Conservation (phyloP, 1,139 yeast species). For the Candida sojae region DNA sequence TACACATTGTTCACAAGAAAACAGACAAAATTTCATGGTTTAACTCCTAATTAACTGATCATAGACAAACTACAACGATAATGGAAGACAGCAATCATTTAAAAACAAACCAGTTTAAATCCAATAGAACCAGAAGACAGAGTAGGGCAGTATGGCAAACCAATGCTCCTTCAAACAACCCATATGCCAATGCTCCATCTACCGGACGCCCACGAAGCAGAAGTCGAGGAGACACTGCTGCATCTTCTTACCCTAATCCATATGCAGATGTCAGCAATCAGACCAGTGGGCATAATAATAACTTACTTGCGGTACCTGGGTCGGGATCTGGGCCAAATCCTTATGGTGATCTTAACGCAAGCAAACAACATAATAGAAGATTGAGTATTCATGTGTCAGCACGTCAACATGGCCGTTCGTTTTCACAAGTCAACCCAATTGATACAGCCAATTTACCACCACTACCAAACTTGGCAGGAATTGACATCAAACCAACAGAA, state of each 20-base stretch:
- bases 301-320: constrained; percentile 11
- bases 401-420: constrained; percentile 32
- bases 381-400: constrained; percentile 49
- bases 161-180: constrained; percentile 23
- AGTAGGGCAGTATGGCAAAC: constrained; percentile 50
- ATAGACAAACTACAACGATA: neutral
- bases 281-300: neutral
- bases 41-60: neutral
- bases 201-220: constrained; percentile 11
- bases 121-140: constrained; percentile 23
- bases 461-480: constrained; percentile 30
- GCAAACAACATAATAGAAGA: constrained; percentile 34
- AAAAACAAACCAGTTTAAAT: neutral
- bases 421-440: constrained; percentile 23
- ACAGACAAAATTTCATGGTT: neutral
- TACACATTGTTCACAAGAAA: neutral
- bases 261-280: neutral
- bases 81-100: neutral
- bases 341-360: constrained; percentile 15
- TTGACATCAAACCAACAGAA: neutral
- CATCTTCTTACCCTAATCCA: neutral
- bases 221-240: constrained; percentile 2
- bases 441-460: constrained; percentile 40
- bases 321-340: constrained; percentile 14
- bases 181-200: constrained; percentile 32